Conservation (phyloP, 2,329 filamentous ascomycete species). For the Mycosphaerella sp. region DNA sequence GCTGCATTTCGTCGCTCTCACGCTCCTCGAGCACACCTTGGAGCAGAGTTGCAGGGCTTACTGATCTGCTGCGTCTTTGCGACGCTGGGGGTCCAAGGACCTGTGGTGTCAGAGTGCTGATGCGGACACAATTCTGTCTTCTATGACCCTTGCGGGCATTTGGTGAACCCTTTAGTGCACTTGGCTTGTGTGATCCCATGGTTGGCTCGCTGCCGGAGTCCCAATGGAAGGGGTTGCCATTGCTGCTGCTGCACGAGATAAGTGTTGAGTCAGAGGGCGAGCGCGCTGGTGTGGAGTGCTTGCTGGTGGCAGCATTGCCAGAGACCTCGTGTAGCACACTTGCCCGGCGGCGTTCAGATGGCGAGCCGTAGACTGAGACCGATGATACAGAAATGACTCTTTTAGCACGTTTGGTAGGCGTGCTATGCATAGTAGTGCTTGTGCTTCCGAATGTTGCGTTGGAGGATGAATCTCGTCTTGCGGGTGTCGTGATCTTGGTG, state of each 20-base stretch:
- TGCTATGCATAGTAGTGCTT: constrained; percentile 29
- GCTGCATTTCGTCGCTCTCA: constrained; percentile 19
- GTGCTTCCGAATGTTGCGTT: constrained; percentile 21
- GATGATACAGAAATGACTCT: constrained; percentile 32
- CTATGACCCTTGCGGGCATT: constrained; percentile 40
- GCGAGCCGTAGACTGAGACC: constrained; percentile 32
- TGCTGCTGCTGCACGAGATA: constrained; percentile 37
- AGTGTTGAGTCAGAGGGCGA: constrained; percentile 38
- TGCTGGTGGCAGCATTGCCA: constrained; percentile 24
- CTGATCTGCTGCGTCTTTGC: constrained; percentile 27
- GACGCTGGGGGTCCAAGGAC: constrained; percentile 34
- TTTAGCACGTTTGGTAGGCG: constrained; percentile 27
- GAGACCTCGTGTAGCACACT: constrained; percentile 31
- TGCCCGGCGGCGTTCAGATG: constrained; percentile 32
- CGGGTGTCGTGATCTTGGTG: constrained; percentile 29
- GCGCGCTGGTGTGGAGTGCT: constrained; percentile 29
- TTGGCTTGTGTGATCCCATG: constrained; percentile 33
- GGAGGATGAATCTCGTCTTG: constrained; percentile 32
- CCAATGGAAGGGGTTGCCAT: constrained; percentile 44
- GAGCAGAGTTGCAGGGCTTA: constrained; percentile 30
- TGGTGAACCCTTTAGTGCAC: constrained; percentile 41
- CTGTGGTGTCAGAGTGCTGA: constrained; percentile 39
- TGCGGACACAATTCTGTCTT: constrained; percentile 42
- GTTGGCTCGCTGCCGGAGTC: constrained; percentile 31
- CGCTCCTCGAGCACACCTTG: constrained; percentile 39